Evolutionary conservation across 768 basidiomycete species (phyloP), one percentile per base, ranked within the genome.

Genomic region (Hydnomerulius pinastri): DNA sequence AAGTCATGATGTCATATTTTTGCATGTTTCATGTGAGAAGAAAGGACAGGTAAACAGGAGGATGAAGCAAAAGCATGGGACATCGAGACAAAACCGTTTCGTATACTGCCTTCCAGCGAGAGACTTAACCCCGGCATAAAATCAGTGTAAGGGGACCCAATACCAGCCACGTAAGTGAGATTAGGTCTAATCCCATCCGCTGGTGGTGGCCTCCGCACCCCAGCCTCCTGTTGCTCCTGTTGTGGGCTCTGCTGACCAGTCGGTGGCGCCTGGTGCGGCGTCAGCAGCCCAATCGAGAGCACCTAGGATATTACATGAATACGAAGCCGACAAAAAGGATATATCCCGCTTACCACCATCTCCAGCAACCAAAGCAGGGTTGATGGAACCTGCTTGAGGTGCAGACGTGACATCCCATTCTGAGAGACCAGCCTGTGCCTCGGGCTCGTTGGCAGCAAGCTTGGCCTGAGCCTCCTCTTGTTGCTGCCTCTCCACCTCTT

Each of bases 401-500:
- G 84, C 86, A 65, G 83, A 77, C 47, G 82, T 62, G 46, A 85
- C 82, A 59, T 90, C 90, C 89, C 92, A 92, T 62, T 92, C 89
- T 41, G 77, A 57, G 20, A 71, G 62, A 36, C 77, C 71, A 30
- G 74, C 71, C 60, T 81, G 87, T 37, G 66, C 71, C 50, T 73
- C 82, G 56, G 79, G 83, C 43, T 81, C 82, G 54, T 82, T 79
- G 57, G 82, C 77, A 44, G 72, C 71, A 44, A 76, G 73, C 74
- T 94, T 94, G 61, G 90, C 90, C 56, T 87, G 84, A 23, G 91
- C 90, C 70, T 92, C 92, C 69, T 93, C 95, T 66, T 90, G 86
- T 69, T 93, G 91, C 76, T 98, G 96, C 75, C 90, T 92, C 84
- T 98, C 95, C 61, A 98, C 90, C 75, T 99, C 97, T 71, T 99